Conservation (phyloP, 192 early-diverging fungal genomes). For the Coemansia sp. region DNA sequence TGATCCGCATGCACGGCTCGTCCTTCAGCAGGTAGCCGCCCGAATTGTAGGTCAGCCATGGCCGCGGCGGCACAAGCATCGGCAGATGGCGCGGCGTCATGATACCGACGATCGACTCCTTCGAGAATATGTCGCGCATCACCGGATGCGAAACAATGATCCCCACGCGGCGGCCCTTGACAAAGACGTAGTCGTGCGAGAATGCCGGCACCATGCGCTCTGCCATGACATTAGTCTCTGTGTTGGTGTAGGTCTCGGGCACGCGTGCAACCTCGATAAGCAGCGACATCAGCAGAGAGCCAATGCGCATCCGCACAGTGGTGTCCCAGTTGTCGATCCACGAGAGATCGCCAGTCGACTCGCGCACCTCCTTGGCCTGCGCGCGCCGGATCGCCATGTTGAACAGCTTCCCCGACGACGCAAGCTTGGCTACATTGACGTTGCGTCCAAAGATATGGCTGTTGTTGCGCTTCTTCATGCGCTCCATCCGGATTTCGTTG, state of each 20-base stretch:
- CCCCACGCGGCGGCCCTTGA: conserved; percentile 67
- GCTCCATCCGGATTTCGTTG: conserved; percentile 76
- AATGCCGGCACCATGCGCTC: conserved; percentile 74
- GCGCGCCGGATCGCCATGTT: conserved; percentile 75
- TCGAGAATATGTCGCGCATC: conserved; percentile 68
- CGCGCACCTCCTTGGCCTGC: conserved; percentile 58
- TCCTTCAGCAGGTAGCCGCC: conserved; percentile 84
- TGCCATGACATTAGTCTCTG: conserved; percentile 58
- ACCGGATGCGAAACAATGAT: conserved; percentile 68
- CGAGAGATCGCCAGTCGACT: conserved; percentile 19
- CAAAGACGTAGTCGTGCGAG: conserved; percentile 64
- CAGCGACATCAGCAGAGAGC: conserved; percentile 58
- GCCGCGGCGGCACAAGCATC: conserved; percentile 89
- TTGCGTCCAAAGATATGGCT: conserved; percentile 56
- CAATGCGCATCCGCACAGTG: conserved; percentile 59
- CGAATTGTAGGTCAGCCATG: conserved; percentile 82
- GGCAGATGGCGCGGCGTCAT: conserved; percentile 81
- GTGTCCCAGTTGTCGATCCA: conserved; percentile 75
- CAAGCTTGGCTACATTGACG: conserved; percentile 66
- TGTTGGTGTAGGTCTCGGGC: conserved; percentile 58
- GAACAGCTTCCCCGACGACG: conserved; percentile 75
- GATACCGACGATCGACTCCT: conserved; percentile 57
- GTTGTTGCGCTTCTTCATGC: conserved; percentile 70
- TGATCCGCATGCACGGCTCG: conserved; percentile 75
- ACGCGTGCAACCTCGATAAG: conserved; percentile 74